phyloP scores from a whole-genome alignment of 768 basidiomycete genomes.

The Chlorophyllum brunneum region DNA sequence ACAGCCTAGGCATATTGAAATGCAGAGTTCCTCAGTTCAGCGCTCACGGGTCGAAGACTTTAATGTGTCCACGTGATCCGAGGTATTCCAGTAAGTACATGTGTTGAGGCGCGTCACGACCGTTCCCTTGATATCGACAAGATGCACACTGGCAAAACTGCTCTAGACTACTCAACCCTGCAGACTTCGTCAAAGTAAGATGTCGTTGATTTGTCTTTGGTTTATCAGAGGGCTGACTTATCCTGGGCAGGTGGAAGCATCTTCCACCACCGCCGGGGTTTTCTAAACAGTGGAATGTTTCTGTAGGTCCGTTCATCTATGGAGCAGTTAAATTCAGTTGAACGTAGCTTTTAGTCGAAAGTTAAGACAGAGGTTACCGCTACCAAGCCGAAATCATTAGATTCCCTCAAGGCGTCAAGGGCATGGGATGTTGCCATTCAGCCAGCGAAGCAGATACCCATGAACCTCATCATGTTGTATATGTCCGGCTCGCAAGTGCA shows the following conservation, averaged over 20 bases:
- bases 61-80: background rate
- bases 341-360: conserved; percentile 34
- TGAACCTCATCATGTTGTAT: conserved; percentile 99
- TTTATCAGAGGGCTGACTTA: background rate
- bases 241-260: conserved; percentile 50
- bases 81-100: no score
- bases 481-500: conserved; percentile 97
- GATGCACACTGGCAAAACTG: background rate
- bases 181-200: conserved; percentile 14
- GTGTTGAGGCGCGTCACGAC: background rate
- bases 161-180: conserved; percentile 15
- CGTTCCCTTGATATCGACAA: background rate
- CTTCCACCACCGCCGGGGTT: conserved; percentile 71
- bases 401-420: conserved; percentile 67
- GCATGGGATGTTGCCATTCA: conserved; percentile 84
- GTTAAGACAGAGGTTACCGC: conserved; percentile 31
- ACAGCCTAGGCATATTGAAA: conserved; percentile 8
- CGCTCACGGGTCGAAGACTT: background rate
- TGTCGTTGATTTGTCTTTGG: background rate
- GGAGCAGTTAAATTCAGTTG: background rate
- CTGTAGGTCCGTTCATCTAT: conserved; percentile 23
- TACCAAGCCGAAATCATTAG: conserved; percentile 43
- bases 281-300: conserved; percentile 33
- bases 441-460: conserved; percentile 88
- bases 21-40: conserved; percentile 8